Percentiles rank a stretch among this genome's conserved stretches.
phyloP scores from a whole-genome alignment of 1,139 yeast species.

The Kluyveromyces marxianus region DNA sequence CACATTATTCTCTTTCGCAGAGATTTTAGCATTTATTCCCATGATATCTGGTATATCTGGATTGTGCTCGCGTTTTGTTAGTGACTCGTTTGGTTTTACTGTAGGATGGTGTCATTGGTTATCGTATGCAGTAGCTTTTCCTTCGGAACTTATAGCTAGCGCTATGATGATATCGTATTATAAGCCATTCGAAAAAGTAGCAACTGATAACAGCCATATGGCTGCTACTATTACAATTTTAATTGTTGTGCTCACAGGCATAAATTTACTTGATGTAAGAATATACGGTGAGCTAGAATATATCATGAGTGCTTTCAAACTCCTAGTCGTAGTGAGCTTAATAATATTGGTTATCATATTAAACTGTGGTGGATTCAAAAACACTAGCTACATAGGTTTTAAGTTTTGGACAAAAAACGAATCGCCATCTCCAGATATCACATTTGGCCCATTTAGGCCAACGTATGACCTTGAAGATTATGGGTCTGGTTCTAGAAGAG shows the following conservation, averaged over 20 bases:
- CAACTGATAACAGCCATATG: slow-evolving; percentile 6
- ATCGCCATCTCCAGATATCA: slow-evolving; percentile 43
- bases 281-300: slow-evolving; percentile 74
- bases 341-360: slow-evolving; percentile 58
- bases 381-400: slow-evolving; percentile 46
- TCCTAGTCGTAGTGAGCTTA: slow-evolving; percentile 47
- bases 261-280: slow-evolving; percentile 60
- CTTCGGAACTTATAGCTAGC: slow-evolving; percentile 76
- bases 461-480: slow-evolving; percentile 51
- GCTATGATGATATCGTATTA: slow-evolving; percentile 67
- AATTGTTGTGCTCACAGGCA: slow-evolving; percentile 47
- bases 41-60: slow-evolving; percentile 76
- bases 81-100: slow-evolving; percentile 80
- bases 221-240: slow-evolving; percentile 35
- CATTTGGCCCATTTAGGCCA: slow-evolving; percentile 70
- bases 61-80: slow-evolving; percentile 69
- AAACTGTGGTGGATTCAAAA: slow-evolving; percentile 41
- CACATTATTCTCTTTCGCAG: slow-evolving; percentile 72
- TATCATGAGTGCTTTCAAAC: slow-evolving; percentile 50
- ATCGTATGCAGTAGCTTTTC: slow-evolving; percentile 64
- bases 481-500: slow-evolving; percentile 39
- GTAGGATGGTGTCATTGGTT: slow-evolving; percentile 74
- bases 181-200: slow-evolving; percentile 36
- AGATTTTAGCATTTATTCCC: slow-evolving; percentile 79
- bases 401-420: slow-evolving; percentile 52